Evolutionary conservation across 2,329 filamentous ascomycete species (phyloP), one percentile per base, ranked within the genome.

Genomic region (Emergomyces pasteurianus): DNA sequence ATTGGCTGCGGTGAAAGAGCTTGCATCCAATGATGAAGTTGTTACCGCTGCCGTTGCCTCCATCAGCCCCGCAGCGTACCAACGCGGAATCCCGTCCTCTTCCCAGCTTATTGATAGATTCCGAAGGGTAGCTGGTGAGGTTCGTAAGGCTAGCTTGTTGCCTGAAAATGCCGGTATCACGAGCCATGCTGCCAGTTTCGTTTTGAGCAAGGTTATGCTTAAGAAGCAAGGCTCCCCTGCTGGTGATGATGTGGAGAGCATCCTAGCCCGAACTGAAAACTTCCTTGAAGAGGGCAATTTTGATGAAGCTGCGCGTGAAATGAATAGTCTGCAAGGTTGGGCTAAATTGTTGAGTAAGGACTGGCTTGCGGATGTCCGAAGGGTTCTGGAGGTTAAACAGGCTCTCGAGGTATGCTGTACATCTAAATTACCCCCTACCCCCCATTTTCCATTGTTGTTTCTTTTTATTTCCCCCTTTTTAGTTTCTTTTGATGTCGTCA

Each of bases 1-100:
- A 78, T 85, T 99, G 16, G 90, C 95, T 23, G 94, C 94, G 3
- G 83, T 99, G 60, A 96, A 96, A 78, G 91, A 96, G 75, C 89
- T 96, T 67, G 90, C 90, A 3, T 82, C 83, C 36, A 88, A 90
- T 58, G 89, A 96, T 72, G 79, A 89, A 0, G 88, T 97, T 6
- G 90, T 99, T 63, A 87, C 90, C 67, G 92, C 92, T 3, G 94
- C 94, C 62, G 95, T 99, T 69, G 88, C 89, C n/a, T 95, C 91
- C 36, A 95, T 99, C 75, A 95, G 95, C 79, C 94, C 94, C 2
- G 80, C 83, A 12, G 90, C 94, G 23, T 99, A 99, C 79, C 94
- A 97, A 77, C 87, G 87, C 60, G 94, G 94, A 62, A 86, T 99
- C 61, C 86, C 91, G 28, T 90, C 88, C 16, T 80, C 89, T 0